Base-by-base conservation (phyloP, 768 basidiomycete genomes). In the Pleurotus tuber-regium region DNA sequence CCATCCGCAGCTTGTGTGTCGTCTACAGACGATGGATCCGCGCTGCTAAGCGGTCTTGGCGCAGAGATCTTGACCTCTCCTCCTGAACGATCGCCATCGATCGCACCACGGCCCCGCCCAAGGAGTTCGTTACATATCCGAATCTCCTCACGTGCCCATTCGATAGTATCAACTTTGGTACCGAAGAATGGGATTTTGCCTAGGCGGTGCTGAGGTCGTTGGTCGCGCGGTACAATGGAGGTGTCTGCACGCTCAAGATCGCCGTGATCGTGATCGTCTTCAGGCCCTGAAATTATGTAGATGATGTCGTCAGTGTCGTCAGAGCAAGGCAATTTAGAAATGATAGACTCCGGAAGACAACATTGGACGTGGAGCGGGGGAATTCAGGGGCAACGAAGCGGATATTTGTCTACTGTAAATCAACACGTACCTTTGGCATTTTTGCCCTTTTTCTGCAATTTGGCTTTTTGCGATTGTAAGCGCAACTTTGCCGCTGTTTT, bases 161-260 rank as follows among this genome's bases (percentile, higher is more conserved):
- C 86, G 62, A 98, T 93, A 2, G 89, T 82, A 70, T 98, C 97
- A 12, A 98, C 94, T 66, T 96, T 89, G 65, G 91, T 66, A 6
- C 97, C 97, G 2, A 82, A 70, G 21, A 96, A 73, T 1, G 72
- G 72, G 4, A 80, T 57, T 28, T 41, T 77, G 7, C 83, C 74
- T 4, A 95, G 79, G 38, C 86, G 83, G 63, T 92, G 91, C 0
- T 82, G 82, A 0, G 96, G 97, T 1, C 96, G 81, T 59, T 90
- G 72, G 21, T 78, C 76, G 18, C 67, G 70, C 1, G 93, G 88
- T 2, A 97, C 89, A 16, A 66, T 43, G 29, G 31, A 36, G 4
- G 53, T 46, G 12, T 56, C 57, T 25, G 61, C 58, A 2, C 61
- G 59, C 28, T 64, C 52, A 19, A 59, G 57, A 2, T 61, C 57